These are phyloP conservation scores for Hygrophorus russula DNA, from an alignment of 768 basidiomycete species.

Conservation along the genomic window DNA sequence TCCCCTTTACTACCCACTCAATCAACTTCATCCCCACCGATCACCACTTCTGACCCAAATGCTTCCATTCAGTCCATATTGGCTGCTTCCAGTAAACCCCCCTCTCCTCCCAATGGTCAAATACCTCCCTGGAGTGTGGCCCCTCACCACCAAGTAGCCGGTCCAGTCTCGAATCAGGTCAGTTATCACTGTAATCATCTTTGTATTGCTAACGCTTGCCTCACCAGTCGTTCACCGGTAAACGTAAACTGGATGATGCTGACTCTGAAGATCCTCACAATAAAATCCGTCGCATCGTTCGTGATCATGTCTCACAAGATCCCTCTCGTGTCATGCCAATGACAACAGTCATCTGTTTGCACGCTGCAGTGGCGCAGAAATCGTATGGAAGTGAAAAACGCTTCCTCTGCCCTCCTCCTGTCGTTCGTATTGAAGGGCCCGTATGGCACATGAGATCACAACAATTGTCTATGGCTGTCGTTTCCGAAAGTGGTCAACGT, in stretches of 20 bases:
- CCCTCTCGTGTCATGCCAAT: constrained; percentile 70
- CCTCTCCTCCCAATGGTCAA: constrained; percentile 28
- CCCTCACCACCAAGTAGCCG: constrained; percentile 19
- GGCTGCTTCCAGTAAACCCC: constrained; percentile 36
- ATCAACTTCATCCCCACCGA: constrained; percentile 19
- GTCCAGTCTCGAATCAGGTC: constrained; percentile 29
- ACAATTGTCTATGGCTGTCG: constrained; percentile 76
- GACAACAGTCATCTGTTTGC: constrained; percentile 85
- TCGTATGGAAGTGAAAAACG: constrained; percentile 94
- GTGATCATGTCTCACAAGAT: constrained; percentile 72
- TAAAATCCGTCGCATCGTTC: constrained; percentile 78
- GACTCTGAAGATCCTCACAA: constrained; percentile 56
- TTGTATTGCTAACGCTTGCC: constrained; percentile 5
- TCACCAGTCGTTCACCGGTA: constrained; percentile 34
- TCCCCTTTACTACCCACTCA: constrained; percentile 2
- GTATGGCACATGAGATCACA: constrained; percentile 75
- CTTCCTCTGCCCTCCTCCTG: constrained; percentile 86
- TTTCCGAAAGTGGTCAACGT: constrained; percentile 73
- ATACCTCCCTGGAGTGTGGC: constrained; percentile 28
- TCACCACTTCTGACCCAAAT: constrained; percentile 27
- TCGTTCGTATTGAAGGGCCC: constrained; percentile 87
- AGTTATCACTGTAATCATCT: constrained; percentile 1
- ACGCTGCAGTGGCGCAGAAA: constrained; percentile 92
- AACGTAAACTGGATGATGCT: constrained; percentile 67
- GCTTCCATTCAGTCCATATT: constrained; percentile 40